phyloP scores from a whole-genome alignment of 2,329 filamentous ascomycete species.

The Epichloe glyceriae region DNA sequence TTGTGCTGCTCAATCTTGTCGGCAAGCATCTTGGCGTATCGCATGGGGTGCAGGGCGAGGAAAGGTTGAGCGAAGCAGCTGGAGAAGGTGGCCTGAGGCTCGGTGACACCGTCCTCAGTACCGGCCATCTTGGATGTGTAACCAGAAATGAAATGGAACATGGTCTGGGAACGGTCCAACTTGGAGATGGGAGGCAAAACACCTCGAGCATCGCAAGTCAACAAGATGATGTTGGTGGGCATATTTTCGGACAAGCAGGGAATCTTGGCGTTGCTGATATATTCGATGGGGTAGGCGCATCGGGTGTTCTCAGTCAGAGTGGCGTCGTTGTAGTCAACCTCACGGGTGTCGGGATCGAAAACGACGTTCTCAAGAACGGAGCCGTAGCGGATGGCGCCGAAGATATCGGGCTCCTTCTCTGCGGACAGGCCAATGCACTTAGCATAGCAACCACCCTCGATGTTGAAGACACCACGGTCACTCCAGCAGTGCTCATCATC shows the following conservation, averaged over 20 bases:
- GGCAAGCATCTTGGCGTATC: slow-evolving; percentile 95
- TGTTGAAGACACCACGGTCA: slow-evolving; percentile 96
- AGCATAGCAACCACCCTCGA: slow-evolving; percentile 98
- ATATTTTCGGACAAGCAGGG: slow-evolving; percentile 79
- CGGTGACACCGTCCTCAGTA: slow-evolving; percentile 91
- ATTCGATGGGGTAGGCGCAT: slow-evolving; percentile 97
- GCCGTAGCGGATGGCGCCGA: slow-evolving; percentile 87
- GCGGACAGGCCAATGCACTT: slow-evolving; percentile 95
- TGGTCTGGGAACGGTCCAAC: slow-evolving; percentile 85
- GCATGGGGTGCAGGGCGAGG: slow-evolving; percentile 97
- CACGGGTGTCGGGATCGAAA: slow-evolving; percentile 78
- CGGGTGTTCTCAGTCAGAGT: slow-evolving; percentile 98
- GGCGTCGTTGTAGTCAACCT: slow-evolving; percentile 89
- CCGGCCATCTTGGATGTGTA: slow-evolving; percentile 99
- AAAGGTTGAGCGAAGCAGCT: slow-evolving; percentile 99
- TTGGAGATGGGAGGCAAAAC: slow-evolving; percentile 97
- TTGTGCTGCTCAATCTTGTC: slow-evolving; percentile 95
- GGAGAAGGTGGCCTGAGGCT: slow-evolving; percentile 97
- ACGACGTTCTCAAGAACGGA: slow-evolving; percentile 98
- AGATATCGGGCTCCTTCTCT: slow-evolving; percentile 99
- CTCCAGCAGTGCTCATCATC: slow-evolving; percentile 99
- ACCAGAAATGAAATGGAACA: slow-evolving; percentile 99
- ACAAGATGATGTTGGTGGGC: slow-evolving; percentile 93
- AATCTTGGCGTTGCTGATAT: slow-evolving; percentile 98
- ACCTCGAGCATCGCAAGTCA: slow-evolving; percentile 95